Evolutionary conservation across 768 basidiomycete genomes (phyloP), one percentile per base, ranked within the genome.

Genomic region (Auriculariales sp.): DNA sequence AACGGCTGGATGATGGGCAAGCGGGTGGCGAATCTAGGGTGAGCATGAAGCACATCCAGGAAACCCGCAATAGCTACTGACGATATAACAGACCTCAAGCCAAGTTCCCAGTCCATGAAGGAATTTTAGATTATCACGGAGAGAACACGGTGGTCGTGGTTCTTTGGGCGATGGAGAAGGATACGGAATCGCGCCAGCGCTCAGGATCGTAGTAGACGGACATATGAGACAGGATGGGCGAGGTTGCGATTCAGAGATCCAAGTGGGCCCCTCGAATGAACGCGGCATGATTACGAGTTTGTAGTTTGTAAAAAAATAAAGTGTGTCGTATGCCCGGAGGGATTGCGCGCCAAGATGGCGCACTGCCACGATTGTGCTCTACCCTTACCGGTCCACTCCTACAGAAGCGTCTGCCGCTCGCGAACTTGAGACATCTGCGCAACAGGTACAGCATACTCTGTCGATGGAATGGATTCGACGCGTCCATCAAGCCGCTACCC

Each of bases 1-100:
- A 89, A 91, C 56, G 88, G 87, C 11, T 91, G 88, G 88, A 81
- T 83, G 76, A 85, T 85, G 76, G 88, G 87, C 7, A 89, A 88
- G 64, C 62, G 79, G 17, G 71, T 82, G n/a, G 78, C 66, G 12
- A 81, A 83, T 57, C 71, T 83, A 1, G 81, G 82, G 83, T 77
- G 53, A 51, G 72, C 60, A 12, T 29, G n/a, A n/a, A n/a, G n/a
- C n/a, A n/a, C n/a, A n/a, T n/a, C n/a, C n/a, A n/a, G n/a, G n/a
- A n/a, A n/a, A n/a, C n/a, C n/a, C n/a, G n/a, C n/a, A n/a, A n/a
- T n/a, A n/a, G n/a, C n/a, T n/a, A n/a, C n/a, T n/a, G n/a, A n/a
- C n/a, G n/a, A n/a, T n/a, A n/a, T n/a, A n/a, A 2, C 35, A 84
- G 83, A 14, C 86, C 87, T 17, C 86, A 90, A 61, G 66, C 72